A percentile compares a stretch with the other conserved stretches of the same genome.
Evolutionary conservation across 306 rosid genomes (phyloP).

Genomic region (Potentilla sterilis): DNA sequence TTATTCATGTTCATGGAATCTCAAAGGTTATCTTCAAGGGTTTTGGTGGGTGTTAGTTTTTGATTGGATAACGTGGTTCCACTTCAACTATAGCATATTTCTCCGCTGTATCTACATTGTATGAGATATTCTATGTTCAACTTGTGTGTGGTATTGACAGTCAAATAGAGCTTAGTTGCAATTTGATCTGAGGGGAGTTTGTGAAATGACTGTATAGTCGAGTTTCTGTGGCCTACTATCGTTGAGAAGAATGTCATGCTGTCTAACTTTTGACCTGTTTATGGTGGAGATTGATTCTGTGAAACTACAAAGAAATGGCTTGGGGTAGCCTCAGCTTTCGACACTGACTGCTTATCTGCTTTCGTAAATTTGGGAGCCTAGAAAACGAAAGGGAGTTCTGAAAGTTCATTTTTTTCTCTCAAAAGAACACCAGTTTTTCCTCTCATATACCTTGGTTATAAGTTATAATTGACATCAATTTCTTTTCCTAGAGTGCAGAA

Average conservation of each 20-base stretch:
- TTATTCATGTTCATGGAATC: background rate
- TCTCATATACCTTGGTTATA: background rate
- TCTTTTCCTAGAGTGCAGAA: background rate
- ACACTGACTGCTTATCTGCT: background rate
- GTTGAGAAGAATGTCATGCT: background rate
- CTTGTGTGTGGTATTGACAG: background rate
- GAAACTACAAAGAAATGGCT: background rate
- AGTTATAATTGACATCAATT: background rate
- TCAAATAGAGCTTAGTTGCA: background rate
- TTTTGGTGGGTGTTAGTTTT: no score
- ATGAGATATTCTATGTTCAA: background rate
- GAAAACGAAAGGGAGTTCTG: background rate
- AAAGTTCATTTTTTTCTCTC: background rate
- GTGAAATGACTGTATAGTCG: background rate
- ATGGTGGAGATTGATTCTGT: background rate
- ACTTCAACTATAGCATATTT: no score
- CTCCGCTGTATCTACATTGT: no score
- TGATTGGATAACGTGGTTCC: no score
- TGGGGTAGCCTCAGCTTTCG: background rate
- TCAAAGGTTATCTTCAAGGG: no score
- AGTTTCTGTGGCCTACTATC: background rate
- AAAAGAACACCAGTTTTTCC: background rate
- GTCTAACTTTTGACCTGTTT: background rate
- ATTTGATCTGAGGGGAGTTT: background rate
- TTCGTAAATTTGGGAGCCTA: background rate